These are phyloP conservation scores for Pythium insidiosum DNA, from an alignment of 352 stramenopile genomes.

Conservation along the genomic window DNA sequence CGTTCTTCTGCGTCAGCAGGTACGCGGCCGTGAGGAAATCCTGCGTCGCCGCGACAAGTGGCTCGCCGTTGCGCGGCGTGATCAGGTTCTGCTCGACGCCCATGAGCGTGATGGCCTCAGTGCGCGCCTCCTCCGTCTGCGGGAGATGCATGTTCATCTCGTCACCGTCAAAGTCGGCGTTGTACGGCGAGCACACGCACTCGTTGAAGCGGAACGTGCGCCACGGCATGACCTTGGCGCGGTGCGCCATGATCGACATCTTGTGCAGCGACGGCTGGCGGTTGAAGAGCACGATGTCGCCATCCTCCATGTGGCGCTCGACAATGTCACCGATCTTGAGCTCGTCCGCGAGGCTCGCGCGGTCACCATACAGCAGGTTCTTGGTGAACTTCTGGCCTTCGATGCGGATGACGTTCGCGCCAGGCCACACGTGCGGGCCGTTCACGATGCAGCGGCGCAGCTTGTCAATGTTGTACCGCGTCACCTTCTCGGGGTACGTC, in stretches of 20 bases:
- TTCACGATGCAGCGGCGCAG: constrained; percentile 93
- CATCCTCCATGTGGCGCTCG: constrained; percentile 98
- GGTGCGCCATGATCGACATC: constrained; percentile 98
- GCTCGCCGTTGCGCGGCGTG: constrained; percentile 97
- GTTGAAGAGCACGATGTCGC: constrained; percentile 99
- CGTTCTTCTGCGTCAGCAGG: constrained; percentile 97
- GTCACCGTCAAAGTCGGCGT: constrained; percentile 99
- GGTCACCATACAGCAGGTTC: constrained; percentile 93
- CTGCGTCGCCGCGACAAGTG: constrained; percentile 96
- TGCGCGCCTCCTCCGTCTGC: constrained; percentile 97
- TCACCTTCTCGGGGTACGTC: constrained; percentile 98
- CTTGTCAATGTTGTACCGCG: constrained; percentile 97
- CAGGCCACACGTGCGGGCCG: constrained; percentile 93
- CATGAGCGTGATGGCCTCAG: constrained; percentile 97
- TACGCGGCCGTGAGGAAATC: constrained; percentile 99
- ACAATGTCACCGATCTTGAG: constrained; percentile 98
- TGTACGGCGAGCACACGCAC: constrained; percentile 99
- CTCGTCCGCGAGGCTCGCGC: constrained; percentile 88
- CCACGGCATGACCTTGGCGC: constrained; percentile 93
- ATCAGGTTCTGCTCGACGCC: constrained; percentile 97
- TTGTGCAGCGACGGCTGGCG: constrained; percentile 99
- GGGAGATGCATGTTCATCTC: constrained; percentile 99
- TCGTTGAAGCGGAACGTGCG: constrained; percentile 99
- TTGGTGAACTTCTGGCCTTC: constrained; percentile 84
- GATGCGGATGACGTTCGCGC: constrained; percentile 92